Evolutionary conservation across 495 filamentous ascomycete genomes (phyloP), one percentile per base, ranked within the genome.

Genomic region (Aspergillus panamensis): DNA sequence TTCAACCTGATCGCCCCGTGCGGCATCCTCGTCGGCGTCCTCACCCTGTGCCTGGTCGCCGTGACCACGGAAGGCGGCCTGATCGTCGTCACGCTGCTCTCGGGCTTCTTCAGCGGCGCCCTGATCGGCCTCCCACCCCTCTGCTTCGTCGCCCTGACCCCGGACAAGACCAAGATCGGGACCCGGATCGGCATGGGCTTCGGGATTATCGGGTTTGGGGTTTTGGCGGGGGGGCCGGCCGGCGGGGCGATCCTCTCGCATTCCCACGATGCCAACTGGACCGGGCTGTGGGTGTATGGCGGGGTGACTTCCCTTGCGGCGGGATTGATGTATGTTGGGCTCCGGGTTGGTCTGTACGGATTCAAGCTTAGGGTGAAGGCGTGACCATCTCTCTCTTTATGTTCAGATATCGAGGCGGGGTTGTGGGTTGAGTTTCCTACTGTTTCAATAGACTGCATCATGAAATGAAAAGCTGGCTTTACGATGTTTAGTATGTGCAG

Each of bases 1-100:
- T 91, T 83, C 71, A 92, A 92, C 67, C 72, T 82, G 8, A 86
- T 90, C 77, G 77, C 88, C n/a, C 48, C 83, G 40, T 86, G 85
- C 64, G 77, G 80, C 5, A 73, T 69, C 39, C 70, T 84, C 57
- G 82, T 84, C 1, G 80, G 74, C 8, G 78, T 90, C 33, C 71
- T 90, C 29, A 80, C 84, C 1, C 76, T 91, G 1, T 85, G 81
- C 14, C 71, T 91, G 0, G 25, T 91, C 84, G 85, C 73, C 89
- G 6, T 87, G 81, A 6, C 58, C 2, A 67, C 60, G 3, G 56
- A 72, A 10, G 64, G 64, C 0, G 68, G 68, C 5, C 51, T 74
- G 33, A 72, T 74, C 29, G 61, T 69, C 12, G 69, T 74, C 31
- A 33, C 62, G 3, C 29, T 66, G 1, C 60, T 70, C 5, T 71